Percentiles rank a stretch among this genome's conserved stretches.
These are phyloP conservation scores for Garcia nutans DNA, from an alignment of 345 rosid species.

Conservation along the genomic window DNA sequence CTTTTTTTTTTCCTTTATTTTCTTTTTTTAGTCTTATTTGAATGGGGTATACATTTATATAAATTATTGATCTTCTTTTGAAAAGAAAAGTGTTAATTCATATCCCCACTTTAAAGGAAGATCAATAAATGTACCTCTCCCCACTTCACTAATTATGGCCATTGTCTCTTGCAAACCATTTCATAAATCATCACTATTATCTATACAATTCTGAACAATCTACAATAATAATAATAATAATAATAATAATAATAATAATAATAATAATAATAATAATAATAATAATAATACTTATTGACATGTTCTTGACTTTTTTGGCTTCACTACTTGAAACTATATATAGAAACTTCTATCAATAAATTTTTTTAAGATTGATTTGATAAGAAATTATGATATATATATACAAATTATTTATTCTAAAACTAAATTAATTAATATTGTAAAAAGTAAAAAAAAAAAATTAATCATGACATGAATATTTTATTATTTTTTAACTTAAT, in stretches of 20 bases:
- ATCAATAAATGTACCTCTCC: neutral
- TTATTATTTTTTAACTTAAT: too few species aligned
- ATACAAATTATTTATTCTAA: neutral
- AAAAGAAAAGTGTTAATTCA: neutral
- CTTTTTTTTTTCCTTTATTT: neutral
- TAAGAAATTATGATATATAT: too few species aligned
- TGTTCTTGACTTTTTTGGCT: conserved; percentile 7
- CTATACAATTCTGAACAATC: conserved; percentile 20
- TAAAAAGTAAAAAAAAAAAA: too few species aligned
- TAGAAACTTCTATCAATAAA: neutral
- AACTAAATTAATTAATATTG: too few species aligned
- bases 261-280: too few species aligned
- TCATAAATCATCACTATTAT: conserved; percentile 28
- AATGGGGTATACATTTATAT: neutral
- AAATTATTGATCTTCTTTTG: neutral
- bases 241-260: too few species aligned
- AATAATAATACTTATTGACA: too few species aligned
- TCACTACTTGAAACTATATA: neutral
- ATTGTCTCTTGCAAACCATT: conserved; percentile 29
- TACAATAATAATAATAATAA: conserved; percentile 14
- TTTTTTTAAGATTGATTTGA: too few species aligned
- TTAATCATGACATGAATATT: too few species aligned
- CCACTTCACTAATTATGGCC: conserved; percentile 30
- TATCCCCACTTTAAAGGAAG: neutral
- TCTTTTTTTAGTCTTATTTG: neutral